phyloP scores from a whole-genome alignment of 352 stramenopile species.

The Phytophthora tubulina region DNA sequence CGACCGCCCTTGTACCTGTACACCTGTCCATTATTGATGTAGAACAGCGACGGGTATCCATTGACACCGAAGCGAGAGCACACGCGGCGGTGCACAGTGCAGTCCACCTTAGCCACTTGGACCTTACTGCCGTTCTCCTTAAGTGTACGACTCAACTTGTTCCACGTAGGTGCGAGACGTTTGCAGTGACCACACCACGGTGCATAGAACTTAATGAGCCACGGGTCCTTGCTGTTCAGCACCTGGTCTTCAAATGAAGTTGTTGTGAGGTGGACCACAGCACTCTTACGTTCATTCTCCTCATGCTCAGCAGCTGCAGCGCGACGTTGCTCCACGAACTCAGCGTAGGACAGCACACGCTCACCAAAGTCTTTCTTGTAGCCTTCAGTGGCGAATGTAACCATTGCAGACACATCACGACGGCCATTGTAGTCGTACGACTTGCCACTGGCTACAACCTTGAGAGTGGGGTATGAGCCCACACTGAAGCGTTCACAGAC shows the following conservation, averaged over 20 bases:
- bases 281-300: slow-evolving; percentile 63
- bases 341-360: slow-evolving; percentile 56
- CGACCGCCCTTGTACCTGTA: slow-evolving; percentile 84
- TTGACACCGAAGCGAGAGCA: slow-evolving; percentile 87
- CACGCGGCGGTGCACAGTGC: slow-evolving; percentile 81
- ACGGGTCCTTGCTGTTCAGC: slow-evolving; percentile 66
- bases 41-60: slow-evolving; percentile 84
- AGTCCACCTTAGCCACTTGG: slow-evolving; percentile 78
- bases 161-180: slow-evolving; percentile 76
- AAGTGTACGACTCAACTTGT: slow-evolving; percentile 77
- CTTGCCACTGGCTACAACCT: slow-evolving; percentile 66
- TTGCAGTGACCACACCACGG: slow-evolving; percentile 87
- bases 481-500: slow-evolving; percentile 86
- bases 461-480: slow-evolving; percentile 85
- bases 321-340: slow-evolving; percentile 62
- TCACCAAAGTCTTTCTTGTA: slow-evolving; percentile 83
- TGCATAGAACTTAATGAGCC: slow-evolving; percentile 88
- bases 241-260: slow-evolving; percentile 68
- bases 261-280: slow-evolving; percentile 64
- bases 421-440: slow-evolving; percentile 80
- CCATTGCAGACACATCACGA: slow-evolving; percentile 66
- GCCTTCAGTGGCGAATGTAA: slow-evolving; percentile 59
- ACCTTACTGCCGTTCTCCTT: slow-evolving; percentile 68
- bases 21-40: slow-evolving; percentile 74
- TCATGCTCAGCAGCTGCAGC: slow-evolving; percentile 53